These are phyloP conservation scores for Candida glaebosa DNA, from an alignment of 805 yeast genomes.

Conservation along the genomic window DNA sequence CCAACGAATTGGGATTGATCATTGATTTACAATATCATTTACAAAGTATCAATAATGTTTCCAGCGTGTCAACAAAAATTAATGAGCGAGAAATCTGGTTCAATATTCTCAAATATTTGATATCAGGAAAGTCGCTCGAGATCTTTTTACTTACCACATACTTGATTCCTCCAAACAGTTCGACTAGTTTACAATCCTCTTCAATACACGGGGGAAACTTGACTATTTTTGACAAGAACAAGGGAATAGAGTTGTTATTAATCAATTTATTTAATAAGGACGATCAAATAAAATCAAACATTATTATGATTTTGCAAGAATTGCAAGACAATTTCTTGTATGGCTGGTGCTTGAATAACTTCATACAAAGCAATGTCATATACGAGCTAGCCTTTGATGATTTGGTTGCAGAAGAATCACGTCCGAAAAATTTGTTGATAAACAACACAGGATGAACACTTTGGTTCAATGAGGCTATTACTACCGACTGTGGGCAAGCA, in stretches of 20 bases:
- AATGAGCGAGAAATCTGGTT: conserved; percentile 40
- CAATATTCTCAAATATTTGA: conserved; percentile 38
- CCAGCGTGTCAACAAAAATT: conserved; percentile 20
- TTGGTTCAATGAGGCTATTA: too few relatives aligned
- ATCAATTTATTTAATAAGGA: conserved; percentile 41
- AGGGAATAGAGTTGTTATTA: conserved; percentile 40
- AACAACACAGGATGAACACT: too few relatives aligned
- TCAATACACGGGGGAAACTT: conserved; percentile 37
- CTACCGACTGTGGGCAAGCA: too few relatives aligned
- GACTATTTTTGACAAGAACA: conserved; percentile 42
- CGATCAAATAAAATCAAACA: conserved; percentile 35
- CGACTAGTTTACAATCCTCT: conserved; percentile 35
- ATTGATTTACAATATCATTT: conserved; percentile 41
- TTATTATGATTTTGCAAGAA: conserved; percentile 42
- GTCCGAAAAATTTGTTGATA: not conserved
- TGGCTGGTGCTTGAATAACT: conserved; percentile 42
- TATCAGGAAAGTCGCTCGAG: conserved; percentile 40
- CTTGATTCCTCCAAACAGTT: conserved; percentile 38
- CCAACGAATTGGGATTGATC: conserved; percentile 41
- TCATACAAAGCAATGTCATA: conserved; percentile 32
- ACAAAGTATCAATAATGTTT: conserved; percentile 28
- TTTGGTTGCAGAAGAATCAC: conserved; percentile 13
- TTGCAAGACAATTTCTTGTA: conserved; percentile 41
- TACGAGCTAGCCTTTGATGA: conserved; percentile 41
- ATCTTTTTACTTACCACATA: conserved; percentile 37